Base-by-base conservation (phyloP, 1,284 basidiomycete species). In the Neotropicomus parvogracilis region DNA sequence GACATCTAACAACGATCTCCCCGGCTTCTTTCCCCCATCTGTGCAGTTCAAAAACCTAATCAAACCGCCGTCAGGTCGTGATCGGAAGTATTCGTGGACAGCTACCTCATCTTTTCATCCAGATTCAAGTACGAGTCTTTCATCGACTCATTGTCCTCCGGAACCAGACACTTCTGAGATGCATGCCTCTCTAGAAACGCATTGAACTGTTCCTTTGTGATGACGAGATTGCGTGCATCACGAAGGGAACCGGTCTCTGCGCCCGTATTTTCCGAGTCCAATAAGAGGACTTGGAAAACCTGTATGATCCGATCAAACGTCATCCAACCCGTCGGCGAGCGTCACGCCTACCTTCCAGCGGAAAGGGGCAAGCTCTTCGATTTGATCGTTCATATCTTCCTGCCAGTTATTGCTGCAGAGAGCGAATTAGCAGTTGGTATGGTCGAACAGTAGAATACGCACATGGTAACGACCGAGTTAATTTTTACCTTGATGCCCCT, bases 401-500 rank as follows among this genome's bases (percentile, higher is more conserved):
- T 70, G 48, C 63, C 66, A 71, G 39, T 74, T 74, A n/a, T 67
- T 57, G 9, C 69, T 62, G 17, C 4, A 14, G 10, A 9, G 6
- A 16, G 14, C 4, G 19, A 2, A 1, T 58, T n/a, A 49, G 33
- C 11, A 19, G 12, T 19, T 0, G 11, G 5, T 8, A 28, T 2
- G 0, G 8, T 28, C 24, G 12, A 29, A n/a, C 1, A 3, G 13
- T 6, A 13, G 28, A 17, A 20, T 36, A 50, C 40, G 0, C 14
- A 45, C 62, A 62, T 68, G 0, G 60, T 71, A 17, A 73, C 57
- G 8, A 74, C 72, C 0, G 66, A 62, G 40, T 74, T 72, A n/a
- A 72, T 61, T 36, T 74, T 74, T 8, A 74, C 59, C 38, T 60
- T 66, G 40, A 74, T 70, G 0, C 67, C 68, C 10, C 63, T 53